phyloP scores from a whole-genome alignment of 2,329 filamentous ascomycete genomes.

The Fusarium equiseti region DNA sequence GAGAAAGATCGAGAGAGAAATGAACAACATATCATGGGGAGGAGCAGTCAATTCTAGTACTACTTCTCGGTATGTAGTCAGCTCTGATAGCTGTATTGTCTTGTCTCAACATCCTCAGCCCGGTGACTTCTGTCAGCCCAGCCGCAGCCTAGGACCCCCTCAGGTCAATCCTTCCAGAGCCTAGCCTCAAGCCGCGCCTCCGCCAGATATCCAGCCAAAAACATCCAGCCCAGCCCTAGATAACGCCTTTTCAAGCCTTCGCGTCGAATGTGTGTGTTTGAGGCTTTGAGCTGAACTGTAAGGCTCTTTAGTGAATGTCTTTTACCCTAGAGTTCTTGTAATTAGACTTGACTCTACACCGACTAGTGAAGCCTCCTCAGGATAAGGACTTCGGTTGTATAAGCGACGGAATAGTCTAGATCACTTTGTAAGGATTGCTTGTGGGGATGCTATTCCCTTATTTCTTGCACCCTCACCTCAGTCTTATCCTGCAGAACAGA shows the following conservation, averaged over 20 bases:
- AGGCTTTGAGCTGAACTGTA: constrained; percentile 7
- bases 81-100: constrained; percentile 10
- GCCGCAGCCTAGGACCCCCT: constrained; percentile 34
- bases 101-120: constrained; percentile 30
- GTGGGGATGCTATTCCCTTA: not conserved
- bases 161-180: constrained; percentile 19
- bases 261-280: not conserved
- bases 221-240: constrained; percentile 38
- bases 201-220: constrained; percentile 38
- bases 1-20: constrained; percentile 12
- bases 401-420: not conserved
- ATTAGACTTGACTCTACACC: not conserved
- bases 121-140: constrained; percentile 35
- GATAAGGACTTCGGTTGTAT: not conserved
- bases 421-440: not conserved
- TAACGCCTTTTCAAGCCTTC: constrained; percentile 30
- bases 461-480: not conserved
- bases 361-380: constrained; percentile 10
- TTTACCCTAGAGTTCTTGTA: not conserved
- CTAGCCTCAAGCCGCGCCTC: constrained; percentile 40
- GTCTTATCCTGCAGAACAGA: not conserved
- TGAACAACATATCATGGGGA: constrained; percentile 5
- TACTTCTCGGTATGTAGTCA: not conserved
- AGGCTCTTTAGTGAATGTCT: constrained; percentile 8
- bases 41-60: not conserved